These are phyloP conservation scores for Thymus mandschuricus DNA, from an alignment of 257 asterid genomes.

Conservation along the genomic window DNA sequence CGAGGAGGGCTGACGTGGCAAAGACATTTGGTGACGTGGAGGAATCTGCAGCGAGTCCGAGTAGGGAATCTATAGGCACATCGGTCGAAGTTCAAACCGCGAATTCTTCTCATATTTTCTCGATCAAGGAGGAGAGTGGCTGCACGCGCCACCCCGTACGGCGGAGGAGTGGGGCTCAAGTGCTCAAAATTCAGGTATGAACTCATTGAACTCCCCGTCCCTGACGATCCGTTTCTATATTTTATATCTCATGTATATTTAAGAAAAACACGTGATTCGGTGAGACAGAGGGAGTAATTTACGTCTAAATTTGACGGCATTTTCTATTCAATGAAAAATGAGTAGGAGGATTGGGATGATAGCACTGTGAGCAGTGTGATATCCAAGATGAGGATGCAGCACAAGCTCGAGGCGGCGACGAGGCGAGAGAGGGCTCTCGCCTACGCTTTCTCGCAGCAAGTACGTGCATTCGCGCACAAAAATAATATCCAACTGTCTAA, in stretches of 20 bases:
- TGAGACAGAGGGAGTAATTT: too few species aligned
- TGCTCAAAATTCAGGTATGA: slow-evolving; percentile 51
- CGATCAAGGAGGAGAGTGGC: slow-evolving; percentile 36
- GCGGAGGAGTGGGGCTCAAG: slow-evolving; percentile 43
- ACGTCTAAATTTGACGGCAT: background rate
- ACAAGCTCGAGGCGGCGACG: slow-evolving; percentile 59
- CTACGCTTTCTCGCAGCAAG: slow-evolving; percentile 70
- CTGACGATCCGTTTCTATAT: too few species aligned
- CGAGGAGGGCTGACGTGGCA: slow-evolving; percentile 30
- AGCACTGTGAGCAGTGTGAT: slow-evolving; percentile 61
- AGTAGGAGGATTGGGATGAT: slow-evolving; percentile 68
- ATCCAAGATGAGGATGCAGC: slow-evolving; percentile 51
- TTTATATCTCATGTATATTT: too few species aligned
- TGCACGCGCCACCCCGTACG: slow-evolving; percentile 28
- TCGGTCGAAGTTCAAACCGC: slow-evolving; percentile 63
- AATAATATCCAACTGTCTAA: too few species aligned
- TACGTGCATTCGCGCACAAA: slow-evolving; percentile 3
- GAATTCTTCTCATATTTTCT: slow-evolving; percentile 48
- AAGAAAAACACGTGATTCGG: too few species aligned
- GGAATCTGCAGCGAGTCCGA: slow-evolving; percentile 32
- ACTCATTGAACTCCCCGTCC: too few species aligned
- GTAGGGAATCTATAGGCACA: slow-evolving; percentile 53
- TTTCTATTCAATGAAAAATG: background rate
- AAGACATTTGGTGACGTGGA: slow-evolving; percentile 19
- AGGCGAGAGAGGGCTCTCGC: slow-evolving; percentile 72